Evolutionary conservation across 768 basidiomycete genomes (phyloP).

Genomic region (Lactarius hatsudake): DNA sequence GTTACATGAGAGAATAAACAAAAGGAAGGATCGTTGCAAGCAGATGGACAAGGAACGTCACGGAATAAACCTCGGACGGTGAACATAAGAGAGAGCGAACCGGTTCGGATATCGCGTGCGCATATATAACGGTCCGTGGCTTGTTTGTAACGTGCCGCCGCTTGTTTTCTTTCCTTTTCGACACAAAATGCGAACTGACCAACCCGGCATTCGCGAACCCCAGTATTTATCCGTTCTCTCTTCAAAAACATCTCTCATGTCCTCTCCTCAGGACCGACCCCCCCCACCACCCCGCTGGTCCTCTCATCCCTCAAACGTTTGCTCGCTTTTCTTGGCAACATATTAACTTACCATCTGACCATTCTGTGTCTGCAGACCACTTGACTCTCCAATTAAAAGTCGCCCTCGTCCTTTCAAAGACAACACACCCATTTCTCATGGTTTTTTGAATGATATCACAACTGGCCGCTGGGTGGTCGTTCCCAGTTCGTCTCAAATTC

Average conservation of each 20-base stretch:
- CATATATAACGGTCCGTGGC: neutral
- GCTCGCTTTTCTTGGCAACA: constrained; percentile 25
- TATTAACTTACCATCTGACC: neutral
- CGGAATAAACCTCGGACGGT: constrained; percentile 57
- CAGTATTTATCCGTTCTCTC: constrained; percentile 32
- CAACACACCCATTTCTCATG: constrained; percentile 31
- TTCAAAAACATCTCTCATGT: constrained; percentile 7
- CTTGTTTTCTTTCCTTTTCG: neutral
- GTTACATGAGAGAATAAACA: constrained; percentile 68
- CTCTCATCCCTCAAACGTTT: constrained; percentile 64
- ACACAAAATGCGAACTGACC: neutral
- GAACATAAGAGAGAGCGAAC: constrained; percentile 47
- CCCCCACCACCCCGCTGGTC: constrained; percentile 58
- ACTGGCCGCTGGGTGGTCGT: constrained; percentile 69
- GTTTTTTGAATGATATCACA: constrained; percentile 51
- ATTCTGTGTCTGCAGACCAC: constrained; percentile 5
- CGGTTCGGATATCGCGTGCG: too few relatives aligned
- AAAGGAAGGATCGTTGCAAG: constrained; percentile 45
- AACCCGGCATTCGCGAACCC: constrained; percentile 28
- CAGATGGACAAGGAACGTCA: constrained; percentile 57
- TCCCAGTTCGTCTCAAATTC: constrained; percentile 49
- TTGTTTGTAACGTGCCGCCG: neutral
- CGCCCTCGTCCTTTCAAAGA: neutral
- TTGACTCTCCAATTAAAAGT: neutral
- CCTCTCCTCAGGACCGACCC: constrained; percentile 46